A percentile compares a stretch with the other conserved stretches of the same genome.
Conservation (phyloP, 257 asterid genomes). For the Anisodus tanguticus region DNA sequence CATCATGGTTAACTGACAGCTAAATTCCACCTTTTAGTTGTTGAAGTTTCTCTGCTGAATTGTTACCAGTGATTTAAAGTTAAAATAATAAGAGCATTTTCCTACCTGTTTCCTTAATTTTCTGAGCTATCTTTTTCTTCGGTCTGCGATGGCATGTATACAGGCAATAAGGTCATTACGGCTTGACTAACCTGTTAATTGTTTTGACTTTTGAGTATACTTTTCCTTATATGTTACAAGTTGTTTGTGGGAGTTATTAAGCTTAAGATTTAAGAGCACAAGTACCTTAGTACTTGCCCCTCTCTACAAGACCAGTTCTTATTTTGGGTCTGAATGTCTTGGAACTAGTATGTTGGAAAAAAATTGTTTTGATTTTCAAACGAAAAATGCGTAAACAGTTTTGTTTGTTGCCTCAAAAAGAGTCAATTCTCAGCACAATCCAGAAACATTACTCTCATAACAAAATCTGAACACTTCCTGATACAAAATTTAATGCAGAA, state of each 20-base stretch:
- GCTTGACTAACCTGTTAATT: neutral
- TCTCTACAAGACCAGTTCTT: neutral
- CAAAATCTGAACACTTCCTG: neutral
- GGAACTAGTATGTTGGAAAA: neutral
- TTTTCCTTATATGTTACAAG: constrained; percentile 21
- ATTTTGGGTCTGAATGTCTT: neutral
- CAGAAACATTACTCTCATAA: constrained; percentile 2
- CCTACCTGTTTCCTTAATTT: constrained; percentile 9
- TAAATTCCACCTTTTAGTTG: constrained; percentile 10
- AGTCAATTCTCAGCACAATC: neutral
- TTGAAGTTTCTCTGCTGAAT: constrained; percentile 15
- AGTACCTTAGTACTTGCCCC: neutral
- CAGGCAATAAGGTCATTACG: neutral
- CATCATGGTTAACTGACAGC: constrained; percentile 5
- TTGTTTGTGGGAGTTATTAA: constrained; percentile 21
- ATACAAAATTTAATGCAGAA: neutral
- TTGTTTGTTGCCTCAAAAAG: neutral
- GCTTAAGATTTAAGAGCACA: neutral
- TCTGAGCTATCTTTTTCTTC: neutral
- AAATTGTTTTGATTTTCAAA: constrained; percentile 1
- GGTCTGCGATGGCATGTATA: neutral
- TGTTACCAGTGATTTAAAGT: neutral
- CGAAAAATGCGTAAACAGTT: neutral
- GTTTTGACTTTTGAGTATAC: neutral
- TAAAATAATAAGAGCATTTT: neutral